Conservation (phyloP, 2,329 filamentous ascomycete genomes). For the Phialophora verrucosa region DNA sequence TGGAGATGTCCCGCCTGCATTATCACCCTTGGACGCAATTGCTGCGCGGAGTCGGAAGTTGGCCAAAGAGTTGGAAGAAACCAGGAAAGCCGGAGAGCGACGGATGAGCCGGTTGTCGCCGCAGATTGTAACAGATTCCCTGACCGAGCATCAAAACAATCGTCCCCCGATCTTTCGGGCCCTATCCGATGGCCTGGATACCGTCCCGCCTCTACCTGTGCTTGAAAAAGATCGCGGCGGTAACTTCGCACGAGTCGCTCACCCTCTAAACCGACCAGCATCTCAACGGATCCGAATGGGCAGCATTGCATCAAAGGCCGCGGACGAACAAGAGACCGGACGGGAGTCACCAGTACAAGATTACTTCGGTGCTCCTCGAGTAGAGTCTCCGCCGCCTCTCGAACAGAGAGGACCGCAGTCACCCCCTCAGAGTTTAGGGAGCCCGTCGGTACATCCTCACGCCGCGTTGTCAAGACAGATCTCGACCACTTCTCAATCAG, state of each 20-base stretch:
- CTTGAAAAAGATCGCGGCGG: constrained; percentile 48
- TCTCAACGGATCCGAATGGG: constrained; percentile 80
- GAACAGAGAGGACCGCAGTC: constrained; percentile 13
- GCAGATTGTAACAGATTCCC: constrained; percentile 78
- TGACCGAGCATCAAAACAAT: constrained; percentile 66
- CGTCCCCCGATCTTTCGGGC: constrained; percentile 81
- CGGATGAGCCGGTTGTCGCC: constrained; percentile 86
- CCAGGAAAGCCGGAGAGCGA: constrained; percentile 69
- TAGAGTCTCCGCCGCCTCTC: constrained; percentile 39
- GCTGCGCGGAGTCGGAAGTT: constrained; percentile 88
- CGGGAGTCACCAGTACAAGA: constrained; percentile 27
- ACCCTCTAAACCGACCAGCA: constrained; percentile 63
- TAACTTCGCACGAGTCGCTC: constrained; percentile 48
- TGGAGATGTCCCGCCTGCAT: constrained; percentile 81
- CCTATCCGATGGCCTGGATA: constrained; percentile 63
- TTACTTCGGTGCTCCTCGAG: constrained; percentile 38
- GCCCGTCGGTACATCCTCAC: constrained; percentile 13
- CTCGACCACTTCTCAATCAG: constrained; percentile 33
- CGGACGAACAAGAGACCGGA: constrained; percentile 10
- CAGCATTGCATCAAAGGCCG: constrained; percentile 53
- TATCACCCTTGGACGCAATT: constrained; percentile 95
- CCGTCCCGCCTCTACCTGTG: constrained; percentile 48
- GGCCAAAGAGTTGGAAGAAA: constrained; percentile 83
- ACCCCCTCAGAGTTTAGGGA: constrained; percentile 9
- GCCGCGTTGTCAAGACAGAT: constrained; percentile 16